phyloP scores from a whole-genome alignment of 164 flowering plant species.

The Tetrastigma voinierianum region DNA sequence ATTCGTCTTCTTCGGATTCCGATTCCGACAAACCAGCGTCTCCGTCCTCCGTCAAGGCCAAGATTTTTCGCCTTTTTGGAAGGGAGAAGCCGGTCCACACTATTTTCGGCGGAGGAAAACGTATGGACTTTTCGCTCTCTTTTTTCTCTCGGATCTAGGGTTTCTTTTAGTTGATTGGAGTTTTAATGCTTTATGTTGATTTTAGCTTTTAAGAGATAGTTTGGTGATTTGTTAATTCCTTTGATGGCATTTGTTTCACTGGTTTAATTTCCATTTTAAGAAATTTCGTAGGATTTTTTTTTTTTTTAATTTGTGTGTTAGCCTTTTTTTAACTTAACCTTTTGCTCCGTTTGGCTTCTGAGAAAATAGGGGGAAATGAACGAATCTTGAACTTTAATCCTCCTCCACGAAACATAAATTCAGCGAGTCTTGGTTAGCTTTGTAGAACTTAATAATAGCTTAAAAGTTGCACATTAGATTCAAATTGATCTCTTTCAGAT shows the following conservation, averaged over 20 bases:
- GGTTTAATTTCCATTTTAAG: no score
- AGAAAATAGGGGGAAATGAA: no score
- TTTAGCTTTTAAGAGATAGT: neutral
- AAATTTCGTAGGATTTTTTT: no score
- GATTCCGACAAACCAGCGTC: slow-evolving; percentile 40
- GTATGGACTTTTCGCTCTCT: slow-evolving; percentile 29
- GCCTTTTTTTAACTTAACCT: no score
- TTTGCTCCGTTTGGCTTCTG: no score
- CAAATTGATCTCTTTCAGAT: no score
- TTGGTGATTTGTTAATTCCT: neutral
- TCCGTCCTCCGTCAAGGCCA: slow-evolving; percentile 33
- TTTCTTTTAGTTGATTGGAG: neutral
- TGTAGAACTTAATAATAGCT: no score
- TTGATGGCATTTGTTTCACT: neutral
- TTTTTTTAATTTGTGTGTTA: no score
- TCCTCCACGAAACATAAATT: no score
- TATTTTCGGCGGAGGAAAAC: slow-evolving; percentile 73
- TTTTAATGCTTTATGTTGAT: neutral
- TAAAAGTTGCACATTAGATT: no score
- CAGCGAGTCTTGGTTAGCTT: no score
- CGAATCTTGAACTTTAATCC: no score
- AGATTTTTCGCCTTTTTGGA: slow-evolving; percentile 58
- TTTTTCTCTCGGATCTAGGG: neutral
- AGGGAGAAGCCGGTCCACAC: slow-evolving; percentile 70
- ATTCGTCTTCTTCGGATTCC: slow-evolving; percentile 53